Evolutionary conservation across 1,284 basidiomycete genomes (phyloP).

Genomic region (Wolfiporia cocos): DNA sequence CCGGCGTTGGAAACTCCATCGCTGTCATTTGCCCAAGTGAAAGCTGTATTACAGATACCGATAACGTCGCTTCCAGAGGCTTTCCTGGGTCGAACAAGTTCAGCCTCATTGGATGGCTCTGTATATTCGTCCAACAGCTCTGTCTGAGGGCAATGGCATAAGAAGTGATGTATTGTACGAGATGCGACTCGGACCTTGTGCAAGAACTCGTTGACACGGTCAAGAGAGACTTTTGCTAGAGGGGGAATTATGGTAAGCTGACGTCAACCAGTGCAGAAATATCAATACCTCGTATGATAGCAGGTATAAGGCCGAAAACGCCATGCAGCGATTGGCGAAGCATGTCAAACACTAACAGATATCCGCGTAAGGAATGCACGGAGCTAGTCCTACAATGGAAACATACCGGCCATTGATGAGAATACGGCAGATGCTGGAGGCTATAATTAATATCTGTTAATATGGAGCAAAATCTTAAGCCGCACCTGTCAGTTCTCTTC

Average conservation of each 20-base stretch:
- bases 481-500: conserved; percentile 24
- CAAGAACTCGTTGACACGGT: conserved; percentile 43
- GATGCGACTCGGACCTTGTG: conserved; percentile 24
- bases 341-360: conserved; percentile 26
- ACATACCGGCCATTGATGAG: conserved; percentile 34
- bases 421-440: conserved; percentile 33
- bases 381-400: conserved; percentile 28
- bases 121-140: conserved; percentile 44
- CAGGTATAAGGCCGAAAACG: conserved; percentile 27
- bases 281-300: conserved; percentile 27
- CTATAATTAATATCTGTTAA: conserved; percentile 5
- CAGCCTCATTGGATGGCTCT: neutral
- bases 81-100: neutral
- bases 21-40: conserved; percentile 30
- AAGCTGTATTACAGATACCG: conserved; percentile 33
- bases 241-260: conserved; percentile 13
- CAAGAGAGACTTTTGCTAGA: conserved; percentile 43
- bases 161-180: neutral
- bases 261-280: no score
- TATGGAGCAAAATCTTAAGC: conserved; percentile 12
- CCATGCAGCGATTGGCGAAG: conserved; percentile 26
- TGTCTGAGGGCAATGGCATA: conserved; percentile 24
- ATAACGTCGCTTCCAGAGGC: conserved; percentile 16
- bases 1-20: conserved; percentile 13
- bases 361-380: conserved; percentile 21